phyloP scores from a whole-genome alignment of 306 rosid genomes.

The Citrullus colocynthis region DNA sequence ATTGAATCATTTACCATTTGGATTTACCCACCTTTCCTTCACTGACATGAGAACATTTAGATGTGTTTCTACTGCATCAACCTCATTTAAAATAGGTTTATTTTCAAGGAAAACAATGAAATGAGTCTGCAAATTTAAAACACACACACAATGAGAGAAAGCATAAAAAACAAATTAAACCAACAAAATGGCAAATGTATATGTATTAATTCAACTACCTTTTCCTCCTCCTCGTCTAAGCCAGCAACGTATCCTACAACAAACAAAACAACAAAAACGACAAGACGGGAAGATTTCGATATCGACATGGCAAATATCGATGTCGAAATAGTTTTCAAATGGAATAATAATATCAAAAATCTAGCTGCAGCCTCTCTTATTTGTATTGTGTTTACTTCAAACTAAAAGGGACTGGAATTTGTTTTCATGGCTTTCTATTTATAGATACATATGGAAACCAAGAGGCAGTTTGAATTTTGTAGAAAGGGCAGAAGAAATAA shows the following conservation, averaged over 20 bases:
- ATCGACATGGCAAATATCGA: background rate
- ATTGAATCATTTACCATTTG: too few species aligned
- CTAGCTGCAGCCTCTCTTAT: background rate
- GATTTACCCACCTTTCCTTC: slow-evolving; percentile 42
- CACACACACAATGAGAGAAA: background rate
- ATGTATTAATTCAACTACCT: background rate
- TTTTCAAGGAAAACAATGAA: slow-evolving; percentile 49
- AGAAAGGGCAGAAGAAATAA: background rate
- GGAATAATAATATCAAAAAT: background rate
- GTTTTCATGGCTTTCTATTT: background rate
- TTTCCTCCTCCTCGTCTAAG: background rate
- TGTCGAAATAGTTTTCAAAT: background rate
- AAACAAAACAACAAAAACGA: background rate
- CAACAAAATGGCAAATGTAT: background rate
- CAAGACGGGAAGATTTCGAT: background rate
- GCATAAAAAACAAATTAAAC: background rate
- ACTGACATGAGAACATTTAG: slow-evolving; percentile 43
- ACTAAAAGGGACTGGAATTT: background rate
- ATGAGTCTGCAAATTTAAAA: slow-evolving; percentile 29
- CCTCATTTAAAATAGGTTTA: slow-evolving; percentile 18
- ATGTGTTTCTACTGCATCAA: slow-evolving; percentile 27
- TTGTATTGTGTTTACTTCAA: background rate
- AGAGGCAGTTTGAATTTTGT: background rate
- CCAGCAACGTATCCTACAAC: background rate
- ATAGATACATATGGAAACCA: background rate